A percentile compares a stretch with the other conserved stretches of the same genome.
These are phyloP conservation scores for Whalleya microplaca DNA, from an alignment of 2,329 filamentous ascomycete species.

Conservation along the genomic window DNA sequence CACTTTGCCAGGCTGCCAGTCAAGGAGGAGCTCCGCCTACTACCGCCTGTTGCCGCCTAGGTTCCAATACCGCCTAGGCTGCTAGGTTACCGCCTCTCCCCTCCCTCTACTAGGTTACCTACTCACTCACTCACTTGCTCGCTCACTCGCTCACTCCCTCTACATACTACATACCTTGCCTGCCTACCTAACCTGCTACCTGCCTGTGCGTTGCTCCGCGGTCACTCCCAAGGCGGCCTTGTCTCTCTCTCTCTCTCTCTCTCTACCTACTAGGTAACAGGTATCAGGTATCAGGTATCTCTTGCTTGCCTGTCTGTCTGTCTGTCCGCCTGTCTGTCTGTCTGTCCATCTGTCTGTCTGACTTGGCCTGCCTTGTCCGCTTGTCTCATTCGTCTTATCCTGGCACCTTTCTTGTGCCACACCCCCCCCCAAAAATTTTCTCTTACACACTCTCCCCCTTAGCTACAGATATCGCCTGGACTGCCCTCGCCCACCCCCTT, in stretches of 20 bases:
- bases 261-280: too few species aligned
- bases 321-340: slow-evolving; percentile 33
- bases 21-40: too few species aligned
- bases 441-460: slow-evolving; percentile 35
- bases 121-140: too few species aligned
- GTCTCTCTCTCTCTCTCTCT: slow-evolving; percentile 20
- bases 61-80: too few species aligned
- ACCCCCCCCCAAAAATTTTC: slow-evolving; percentile 37
- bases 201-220: slow-evolving; percentile 31
- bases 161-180: too few species aligned
- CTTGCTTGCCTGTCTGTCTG: slow-evolving; percentile 23
- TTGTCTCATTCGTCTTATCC: slow-evolving; percentile 31
- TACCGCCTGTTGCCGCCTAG: too few species aligned
- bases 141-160: too few species aligned
- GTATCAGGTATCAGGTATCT: too few species aligned
- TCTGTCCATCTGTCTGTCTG: slow-evolving; percentile 33
- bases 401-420: slow-evolving; percentile 36
- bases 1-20: too few species aligned
- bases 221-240: slow-evolving; percentile 36
- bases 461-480: slow-evolving; percentile 34
- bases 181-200: slow-evolving; percentile 1
- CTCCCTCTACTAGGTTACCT: too few species aligned
- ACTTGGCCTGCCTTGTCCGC: slow-evolving; percentile 2
- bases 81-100: too few species aligned
- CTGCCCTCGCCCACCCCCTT: slow-evolving; percentile 36